Conservation (phyloP, 1,139 yeast genomes). For the Suhomyces chickasaworum region DNA sequence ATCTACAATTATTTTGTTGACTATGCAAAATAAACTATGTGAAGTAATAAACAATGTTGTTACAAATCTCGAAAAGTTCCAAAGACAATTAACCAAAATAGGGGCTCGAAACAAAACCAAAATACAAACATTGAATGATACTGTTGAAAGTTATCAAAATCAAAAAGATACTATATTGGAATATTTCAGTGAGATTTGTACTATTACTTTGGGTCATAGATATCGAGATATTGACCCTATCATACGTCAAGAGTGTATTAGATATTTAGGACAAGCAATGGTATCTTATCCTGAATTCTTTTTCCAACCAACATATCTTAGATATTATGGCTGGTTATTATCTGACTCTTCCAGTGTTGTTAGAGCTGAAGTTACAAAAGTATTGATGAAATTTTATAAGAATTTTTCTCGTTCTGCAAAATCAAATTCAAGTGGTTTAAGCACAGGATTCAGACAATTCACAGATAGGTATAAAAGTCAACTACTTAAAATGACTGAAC, state of each 20-base stretch:
- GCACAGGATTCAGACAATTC: constrained; percentile 63
- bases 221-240: constrained; percentile 78
- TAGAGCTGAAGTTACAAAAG: constrained; percentile 63
- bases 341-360: constrained; percentile 68
- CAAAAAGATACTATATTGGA: constrained; percentile 57
- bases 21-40: constrained; percentile 63
- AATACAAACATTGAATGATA: constrained; percentile 46
- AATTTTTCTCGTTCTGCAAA: constrained; percentile 19
- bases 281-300: constrained; percentile 68
- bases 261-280: constrained; percentile 68
- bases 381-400: constrained; percentile 54
- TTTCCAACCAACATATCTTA: constrained; percentile 65
- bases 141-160: constrained; percentile 48
- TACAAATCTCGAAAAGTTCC: constrained; percentile 45
- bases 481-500: constrained; percentile 56
- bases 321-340: constrained; percentile 82
- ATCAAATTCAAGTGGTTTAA: constrained; percentile 18
- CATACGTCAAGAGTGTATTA: constrained; percentile 70
- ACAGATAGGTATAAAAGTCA: constrained; percentile 69
- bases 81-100: constrained; percentile 42
- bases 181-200: constrained; percentile 65
- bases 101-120: constrained; percentile 30
- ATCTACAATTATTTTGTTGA: constrained; percentile 60
- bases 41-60: constrained; percentile 48
- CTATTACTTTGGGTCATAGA: constrained; percentile 70